phyloP scores from a whole-genome alignment of 1,284 basidiomycete genomes.

The Ustilago loliicola region DNA sequence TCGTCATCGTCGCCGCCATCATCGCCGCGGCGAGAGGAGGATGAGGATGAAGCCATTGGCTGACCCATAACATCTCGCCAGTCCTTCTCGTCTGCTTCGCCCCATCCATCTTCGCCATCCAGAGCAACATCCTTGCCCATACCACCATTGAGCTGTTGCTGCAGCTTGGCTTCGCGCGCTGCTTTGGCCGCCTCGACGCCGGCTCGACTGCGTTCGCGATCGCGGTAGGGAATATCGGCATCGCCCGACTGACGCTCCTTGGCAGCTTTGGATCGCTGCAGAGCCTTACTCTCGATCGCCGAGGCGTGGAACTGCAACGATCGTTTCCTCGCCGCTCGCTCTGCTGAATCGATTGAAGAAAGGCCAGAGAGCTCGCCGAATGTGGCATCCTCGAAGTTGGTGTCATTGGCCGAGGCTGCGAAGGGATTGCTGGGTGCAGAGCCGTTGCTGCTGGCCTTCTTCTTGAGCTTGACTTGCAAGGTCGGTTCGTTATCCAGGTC shows the following conservation, averaged over 20 bases:
- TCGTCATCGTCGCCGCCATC: slow-evolving; percentile 42
- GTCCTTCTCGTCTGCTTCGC: slow-evolving; percentile 64
- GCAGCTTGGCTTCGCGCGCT: slow-evolving; percentile 49
- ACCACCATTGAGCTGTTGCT: slow-evolving; percentile 34
- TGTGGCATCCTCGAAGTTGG: slow-evolving; percentile 44
- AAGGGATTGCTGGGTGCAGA: slow-evolving; percentile 37
- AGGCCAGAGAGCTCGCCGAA: slow-evolving; percentile 65
- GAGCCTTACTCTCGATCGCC: slow-evolving; percentile 49
- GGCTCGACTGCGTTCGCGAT: slow-evolving; percentile 61
- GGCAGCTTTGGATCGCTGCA: slow-evolving; percentile 48
- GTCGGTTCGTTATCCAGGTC: slow-evolving; percentile 47
- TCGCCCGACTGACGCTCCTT: slow-evolving; percentile 63
- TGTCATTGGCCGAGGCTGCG: slow-evolving; percentile 23
- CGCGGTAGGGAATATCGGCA: slow-evolving; percentile 69
- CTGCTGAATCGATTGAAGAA: slow-evolving; percentile 56
- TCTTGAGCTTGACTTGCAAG: slow-evolving; percentile 48
- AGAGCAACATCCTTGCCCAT: slow-evolving; percentile 33
- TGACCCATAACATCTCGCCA: slow-evolving; percentile 65
- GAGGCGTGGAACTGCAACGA: slow-evolving; percentile 67
- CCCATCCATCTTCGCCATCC: slow-evolving; percentile 60
- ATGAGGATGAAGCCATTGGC: slow-evolving; percentile 16
- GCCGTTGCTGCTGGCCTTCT: slow-evolving; percentile 18
- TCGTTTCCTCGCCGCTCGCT: slow-evolving; percentile 59
- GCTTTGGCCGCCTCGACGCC: slow-evolving; percentile 65
- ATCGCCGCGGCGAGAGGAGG: slow-evolving; percentile 18